phyloP scores from a whole-genome alignment of 2,329 filamentous ascomycete genomes.

The Nemania sp. region DNA sequence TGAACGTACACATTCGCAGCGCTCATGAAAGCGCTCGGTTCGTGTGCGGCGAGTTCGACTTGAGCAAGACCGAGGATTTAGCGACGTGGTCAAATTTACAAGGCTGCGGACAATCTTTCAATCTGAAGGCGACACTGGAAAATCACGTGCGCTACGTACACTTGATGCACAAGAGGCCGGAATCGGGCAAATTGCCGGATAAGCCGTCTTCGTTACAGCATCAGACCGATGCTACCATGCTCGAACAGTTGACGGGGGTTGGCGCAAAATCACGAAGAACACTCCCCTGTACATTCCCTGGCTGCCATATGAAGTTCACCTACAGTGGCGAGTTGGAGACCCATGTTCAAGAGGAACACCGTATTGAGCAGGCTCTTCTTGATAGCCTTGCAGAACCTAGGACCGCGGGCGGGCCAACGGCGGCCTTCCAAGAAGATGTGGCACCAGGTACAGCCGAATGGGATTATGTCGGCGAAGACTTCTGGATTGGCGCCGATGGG shows the following conservation, averaged over 20 bases:
- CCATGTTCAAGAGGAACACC: constrained; percentile 47
- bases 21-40: constrained; percentile 79
- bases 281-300: constrained; percentile 47
- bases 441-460: constrained; percentile 18
- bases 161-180: constrained; percentile 61
- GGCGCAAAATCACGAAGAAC: constrained; percentile 48
- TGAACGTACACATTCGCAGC: constrained; percentile 76
- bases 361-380: constrained; percentile 30
- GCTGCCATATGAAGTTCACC: constrained; percentile 53
- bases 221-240: constrained; percentile 37
- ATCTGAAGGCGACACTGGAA: constrained; percentile 77
- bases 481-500: constrained; percentile 41
- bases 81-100: constrained; percentile 65
- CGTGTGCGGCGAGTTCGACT: constrained; percentile 73
- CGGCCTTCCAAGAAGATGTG: constrained; percentile 16
- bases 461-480: constrained; percentile 24
- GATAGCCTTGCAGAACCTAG: constrained; percentile 11
- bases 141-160: constrained; percentile 86
- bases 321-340: constrained; percentile 55
- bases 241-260: constrained; percentile 51
- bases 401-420: constrained; percentile 5
- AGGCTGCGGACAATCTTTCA: constrained; percentile 77
- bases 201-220: constrained; percentile 28
- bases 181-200: constrained; percentile 7
- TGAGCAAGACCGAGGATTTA: constrained; percentile 62